phyloP scores from a whole-genome alignment of 2,329 filamentous ascomycete genomes.

The Alternaria arbusti region DNA sequence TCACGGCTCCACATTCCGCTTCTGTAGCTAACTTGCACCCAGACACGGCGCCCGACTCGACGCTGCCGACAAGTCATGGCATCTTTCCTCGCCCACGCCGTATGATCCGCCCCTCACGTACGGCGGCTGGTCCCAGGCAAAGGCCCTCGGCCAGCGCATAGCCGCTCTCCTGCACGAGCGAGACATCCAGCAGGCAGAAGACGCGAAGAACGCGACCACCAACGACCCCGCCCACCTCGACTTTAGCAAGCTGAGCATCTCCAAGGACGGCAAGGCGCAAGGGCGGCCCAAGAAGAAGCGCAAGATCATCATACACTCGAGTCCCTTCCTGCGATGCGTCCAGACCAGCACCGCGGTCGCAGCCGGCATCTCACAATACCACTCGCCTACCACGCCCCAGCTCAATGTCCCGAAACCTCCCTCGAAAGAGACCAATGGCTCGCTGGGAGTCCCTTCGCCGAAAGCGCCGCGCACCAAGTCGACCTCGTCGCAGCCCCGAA shows the following conservation, averaged over 20 bases:
- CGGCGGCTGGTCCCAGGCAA: slow-evolving; percentile 88
- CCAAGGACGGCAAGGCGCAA: slow-evolving; percentile 3
- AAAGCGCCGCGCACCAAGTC: slow-evolving; percentile 22
- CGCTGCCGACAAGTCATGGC: slow-evolving; percentile 93
- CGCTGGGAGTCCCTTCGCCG: slow-evolving; percentile 16
- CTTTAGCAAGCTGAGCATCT: slow-evolving; percentile 27
- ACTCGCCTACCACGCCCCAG: slow-evolving; percentile 40
- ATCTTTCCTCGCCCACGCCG: slow-evolving; percentile 87
- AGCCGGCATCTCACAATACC: slow-evolving; percentile 78
- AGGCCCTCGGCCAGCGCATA: slow-evolving; percentile 81
- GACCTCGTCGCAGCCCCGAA: slow-evolving; percentile 28
- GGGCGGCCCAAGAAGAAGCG: slow-evolving; percentile 59
- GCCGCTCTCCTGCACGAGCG: slow-evolving; percentile 68
- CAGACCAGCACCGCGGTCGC: slow-evolving; percentile 90
- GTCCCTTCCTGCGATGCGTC: slow-evolving; percentile 91
- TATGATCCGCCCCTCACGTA: slow-evolving; percentile 97
- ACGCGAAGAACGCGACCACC: slow-evolving; percentile 21
- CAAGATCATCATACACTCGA: slow-evolving; percentile 86
- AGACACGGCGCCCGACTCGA: slow-evolving; percentile 94
- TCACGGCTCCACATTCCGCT: slow-evolving; percentile 6
- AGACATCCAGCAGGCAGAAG: slow-evolving; percentile 54
- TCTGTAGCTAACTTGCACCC: slow-evolving; percentile 17
- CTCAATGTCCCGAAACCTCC: slow-evolving; percentile 28
- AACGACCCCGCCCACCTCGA: slow-evolving; percentile 29
- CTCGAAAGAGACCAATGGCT: slow-evolving; percentile 21